Evolutionary conservation across 768 basidiomycete genomes (phyloP).

Genomic region (Exidia glandulosa): DNA sequence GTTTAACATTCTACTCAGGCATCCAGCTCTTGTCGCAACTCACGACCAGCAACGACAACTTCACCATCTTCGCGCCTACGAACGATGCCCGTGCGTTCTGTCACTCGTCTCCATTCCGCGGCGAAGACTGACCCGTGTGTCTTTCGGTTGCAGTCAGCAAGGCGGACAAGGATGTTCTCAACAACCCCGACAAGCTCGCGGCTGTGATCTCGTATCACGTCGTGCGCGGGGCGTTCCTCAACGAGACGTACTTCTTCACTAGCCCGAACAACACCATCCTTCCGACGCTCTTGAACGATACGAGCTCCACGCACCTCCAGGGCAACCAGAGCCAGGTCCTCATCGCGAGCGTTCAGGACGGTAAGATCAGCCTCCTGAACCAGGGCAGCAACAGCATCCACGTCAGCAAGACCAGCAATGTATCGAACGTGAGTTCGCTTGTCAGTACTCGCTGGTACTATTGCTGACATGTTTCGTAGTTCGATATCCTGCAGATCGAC

Average conservation of each 20-base stretch:
- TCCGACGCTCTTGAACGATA: conserved; percentile 47
- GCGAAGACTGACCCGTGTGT: not conserved
- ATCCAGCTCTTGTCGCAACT: not conserved
- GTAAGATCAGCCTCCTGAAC: conserved; percentile 37
- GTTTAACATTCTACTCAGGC: conserved; percentile 10
- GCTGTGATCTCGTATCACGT: conserved; percentile 48
- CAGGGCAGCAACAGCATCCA: conserved; percentile 30
- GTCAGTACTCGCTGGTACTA: too few relatives aligned
- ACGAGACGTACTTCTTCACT: conserved; percentile 24
- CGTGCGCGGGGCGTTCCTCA: conserved; percentile 37
- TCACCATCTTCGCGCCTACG: conserved; percentile 47
- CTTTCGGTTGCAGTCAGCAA: conserved; percentile 15
- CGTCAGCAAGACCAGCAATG: conserved; percentile 15
- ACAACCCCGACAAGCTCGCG: conserved; percentile 28
- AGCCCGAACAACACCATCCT: conserved; percentile 53
- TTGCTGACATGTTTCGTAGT: conserved; percentile 27
- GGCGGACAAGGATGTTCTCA: conserved; percentile 22
- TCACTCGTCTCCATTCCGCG: not conserved
- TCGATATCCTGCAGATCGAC: conserved; percentile 38
- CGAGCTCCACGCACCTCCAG: conserved; percentile 40
- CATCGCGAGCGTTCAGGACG: conserved; percentile 30
- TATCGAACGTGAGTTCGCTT: conserved; percentile 27
- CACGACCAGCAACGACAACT: conserved; percentile 19
- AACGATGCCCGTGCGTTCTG: conserved; percentile 39
- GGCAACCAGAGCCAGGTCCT: conserved; percentile 49